Evolutionary conservation across 495 filamentous ascomycete species (phyloP).

Genomic region (Ramalina intermedia): DNA sequence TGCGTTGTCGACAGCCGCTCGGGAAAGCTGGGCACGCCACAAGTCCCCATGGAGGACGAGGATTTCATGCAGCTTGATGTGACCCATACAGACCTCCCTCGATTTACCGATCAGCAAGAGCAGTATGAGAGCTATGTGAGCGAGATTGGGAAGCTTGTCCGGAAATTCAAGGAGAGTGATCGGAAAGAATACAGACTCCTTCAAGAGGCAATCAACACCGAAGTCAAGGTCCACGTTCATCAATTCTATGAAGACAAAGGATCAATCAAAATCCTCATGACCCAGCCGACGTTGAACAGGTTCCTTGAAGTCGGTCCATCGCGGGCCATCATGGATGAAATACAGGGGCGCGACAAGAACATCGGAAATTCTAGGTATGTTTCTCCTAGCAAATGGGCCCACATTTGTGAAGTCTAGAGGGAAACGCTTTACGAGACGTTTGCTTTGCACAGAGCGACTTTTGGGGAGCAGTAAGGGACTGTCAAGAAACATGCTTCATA

Average conservation of each 20-base stretch:
- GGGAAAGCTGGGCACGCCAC: constrained; percentile 9
- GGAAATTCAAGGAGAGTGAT: constrained; percentile 5
- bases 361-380: not conserved
- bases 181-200: constrained; percentile 7
- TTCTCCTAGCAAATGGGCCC: too few species aligned
- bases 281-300: constrained; percentile 4
- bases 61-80: constrained; percentile 9
- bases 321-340: constrained; percentile 4
- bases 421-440: too few species aligned
- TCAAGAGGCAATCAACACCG: constrained; percentile 4
- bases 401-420: too few species aligned
- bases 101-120: constrained; percentile 8
- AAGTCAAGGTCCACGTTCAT: constrained; percentile 12
- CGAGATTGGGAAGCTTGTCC: constrained; percentile 6
- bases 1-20: constrained; percentile 15
- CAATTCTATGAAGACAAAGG: constrained; percentile 12
- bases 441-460: too few species aligned
- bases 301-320: constrained; percentile 11
- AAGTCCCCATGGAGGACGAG: constrained; percentile 14
- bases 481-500: too few species aligned
- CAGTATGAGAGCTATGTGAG: constrained; percentile 3
- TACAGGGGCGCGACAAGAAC: constrained; percentile 3
- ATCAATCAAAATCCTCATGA: constrained; percentile 9
- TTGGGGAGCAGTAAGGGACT: not conserved
- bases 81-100: constrained; percentile 8